phyloP scores from a whole-genome alignment of 352 stramenopile genomes.

The Achlya hypogyna region DNA sequence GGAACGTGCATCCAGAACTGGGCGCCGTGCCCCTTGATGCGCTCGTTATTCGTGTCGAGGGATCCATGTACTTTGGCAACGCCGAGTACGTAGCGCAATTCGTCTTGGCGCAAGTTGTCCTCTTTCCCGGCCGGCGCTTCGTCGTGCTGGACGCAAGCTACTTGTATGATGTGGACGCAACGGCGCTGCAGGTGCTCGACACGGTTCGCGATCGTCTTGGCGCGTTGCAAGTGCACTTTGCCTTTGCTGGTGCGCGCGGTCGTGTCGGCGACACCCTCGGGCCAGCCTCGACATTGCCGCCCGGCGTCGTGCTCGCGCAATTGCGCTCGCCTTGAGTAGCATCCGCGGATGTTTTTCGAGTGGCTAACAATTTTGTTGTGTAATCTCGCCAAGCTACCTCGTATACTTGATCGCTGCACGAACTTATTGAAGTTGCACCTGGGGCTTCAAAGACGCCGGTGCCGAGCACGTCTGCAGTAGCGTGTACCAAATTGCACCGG shows the following conservation, averaged over 20 bases:
- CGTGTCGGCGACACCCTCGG: neutral
- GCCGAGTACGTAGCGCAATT: constrained; percentile 31
- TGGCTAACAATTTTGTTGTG: neutral
- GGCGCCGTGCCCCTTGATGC: constrained; percentile 28
- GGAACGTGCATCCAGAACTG: constrained; percentile 22
- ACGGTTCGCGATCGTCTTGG: constrained; percentile 24
- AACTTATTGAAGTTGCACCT: neutral
- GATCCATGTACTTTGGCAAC: constrained; percentile 53
- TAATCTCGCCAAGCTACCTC: neutral
- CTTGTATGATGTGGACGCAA: constrained; percentile 79
- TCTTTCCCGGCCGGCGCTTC: neutral
- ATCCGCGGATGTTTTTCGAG: neutral
- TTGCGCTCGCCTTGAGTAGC: neutral
- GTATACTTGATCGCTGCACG: neutral
- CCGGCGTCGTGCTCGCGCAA: neutral
- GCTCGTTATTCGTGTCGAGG: constrained; percentile 43
- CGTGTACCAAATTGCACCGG: too few species aligned
- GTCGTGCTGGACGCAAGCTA: constrained; percentile 60
- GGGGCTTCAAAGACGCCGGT: too few species aligned
- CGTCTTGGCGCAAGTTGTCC: neutral
- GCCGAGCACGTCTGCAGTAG: too few species aligned
- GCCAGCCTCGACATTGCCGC: neutral
- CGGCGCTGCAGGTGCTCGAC: constrained; percentile 81
- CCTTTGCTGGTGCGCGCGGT: neutral
- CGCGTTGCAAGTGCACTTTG: neutral